Base-by-base conservation (phyloP, 2,329 filamentous ascomycete genomes). In the Fusarium camptoceras region DNA sequence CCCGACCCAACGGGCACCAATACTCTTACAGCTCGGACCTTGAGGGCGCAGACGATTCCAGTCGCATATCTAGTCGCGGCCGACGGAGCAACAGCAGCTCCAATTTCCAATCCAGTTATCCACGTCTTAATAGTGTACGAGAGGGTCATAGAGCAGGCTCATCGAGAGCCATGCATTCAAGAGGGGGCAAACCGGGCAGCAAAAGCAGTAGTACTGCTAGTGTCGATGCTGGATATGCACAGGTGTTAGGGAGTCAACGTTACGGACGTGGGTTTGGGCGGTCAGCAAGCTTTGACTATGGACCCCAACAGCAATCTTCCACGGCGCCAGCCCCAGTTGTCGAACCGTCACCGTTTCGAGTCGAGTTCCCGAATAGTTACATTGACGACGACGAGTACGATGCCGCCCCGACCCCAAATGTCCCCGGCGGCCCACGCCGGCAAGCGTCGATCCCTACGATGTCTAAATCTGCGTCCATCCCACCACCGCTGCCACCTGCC, bases 61-160 rank as follows among this genome's bases (percentile, higher is more conserved):
- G 84, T 75, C 81, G 84, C 57, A 79, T 85, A 62, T 88, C 87
- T n/a, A 83, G 82, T 68, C 85, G 88, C 51, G 87, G 88, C 16
- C 88, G 91, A 63, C 88, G 92, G 62, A 96, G 93, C 81, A 94
- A 94, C 77, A 95, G 92, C 83, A 92, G 90, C 78, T 93, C 92
- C 37, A 92, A 90, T 76, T 90, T 91, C 73, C 88, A 88, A 72
- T 81, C 86, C 12, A 84, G 83, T 44, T 80, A 90, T 54, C 84
- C 85, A 46, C 86, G 88, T 68, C 87, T 91, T 75, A 90, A 90
- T 76, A 92, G 88, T 78, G 83, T 89, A 74, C 87, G 87, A 56
- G 85, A 87, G 71, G 78, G 79, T 39, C 75, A 78, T 43, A 70
- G 73, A 54, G 78, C 75, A 28, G 79, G 82, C 50, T 79, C 83